Base-by-base conservation (phyloP, 2,329 filamentous ascomycete species). In the Oidium heveae region DNA sequence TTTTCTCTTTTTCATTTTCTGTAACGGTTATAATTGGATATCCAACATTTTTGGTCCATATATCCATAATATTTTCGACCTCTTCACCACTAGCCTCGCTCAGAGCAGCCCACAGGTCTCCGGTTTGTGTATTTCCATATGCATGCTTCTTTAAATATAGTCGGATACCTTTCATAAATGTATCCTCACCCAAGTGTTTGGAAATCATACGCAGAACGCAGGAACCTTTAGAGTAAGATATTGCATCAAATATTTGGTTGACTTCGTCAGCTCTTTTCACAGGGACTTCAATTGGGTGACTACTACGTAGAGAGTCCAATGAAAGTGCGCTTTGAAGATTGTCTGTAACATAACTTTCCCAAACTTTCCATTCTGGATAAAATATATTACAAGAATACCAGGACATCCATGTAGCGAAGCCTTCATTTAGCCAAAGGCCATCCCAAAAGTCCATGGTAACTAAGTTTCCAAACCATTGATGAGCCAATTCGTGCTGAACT, bases 401-500 rank as follows among this genome's bases (percentile, higher is more conserved):
- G 54, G 28, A 32, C 28, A 91, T 87, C 80, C 84, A 86, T 41
- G 86, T 93, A 34, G 86, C 86, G 62, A 93, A 93, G 37, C 86
- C 86, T 67, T 93, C 86, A 67, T 96, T 96, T 54, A 96, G 76
- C 89, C 89, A 96, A 8, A 96, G 72, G 55, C 88, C 89, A 68
- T 95, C 87, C 89, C 89, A 96, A 74, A 93, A 95, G 67, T 94
- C 87, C 87, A 95, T 95, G 54, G 89, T 95, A 32, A 95, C 89
- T 54, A 95, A 71, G 70, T 96, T 95, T 58, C 89, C 89, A 64
- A 96, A 96, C 89, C 89, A 96, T 69, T 95, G 89, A 69, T 96
- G 89, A 43, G 89, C 89, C 65, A 96, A 73, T 68, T 96, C 89
- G 70, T 96, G 89, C 73, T 95, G 88, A 32, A 96, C 89, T 43